Percentiles rank a stretch among this genome's conserved stretches.
phyloP scores from a whole-genome alignment of 495 filamentous ascomycete genomes.

The Podospora pseudoanserina region DNA sequence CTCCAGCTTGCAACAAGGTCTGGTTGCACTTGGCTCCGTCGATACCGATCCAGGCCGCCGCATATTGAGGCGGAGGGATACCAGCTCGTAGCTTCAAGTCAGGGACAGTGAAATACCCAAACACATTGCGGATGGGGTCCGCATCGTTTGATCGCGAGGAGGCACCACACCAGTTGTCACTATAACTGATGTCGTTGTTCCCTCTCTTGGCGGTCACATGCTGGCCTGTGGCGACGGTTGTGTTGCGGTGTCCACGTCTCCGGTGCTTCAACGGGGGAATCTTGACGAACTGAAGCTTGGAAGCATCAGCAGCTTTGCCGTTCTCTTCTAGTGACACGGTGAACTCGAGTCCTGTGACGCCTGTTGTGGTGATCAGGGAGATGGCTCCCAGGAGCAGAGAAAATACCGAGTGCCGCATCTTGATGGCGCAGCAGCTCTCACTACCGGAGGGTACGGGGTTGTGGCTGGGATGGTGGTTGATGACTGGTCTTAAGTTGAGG shows the following conservation, averaged over 20 bases:
- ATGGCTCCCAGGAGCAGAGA: constrained; percentile 9
- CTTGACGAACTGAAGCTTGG: constrained; percentile 17
- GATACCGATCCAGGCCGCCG: constrained; percentile 31
- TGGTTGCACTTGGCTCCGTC: constrained; percentile 31
- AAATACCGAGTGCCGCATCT: constrained; percentile 22
- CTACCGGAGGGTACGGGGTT: not conserved
- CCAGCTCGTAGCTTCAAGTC: constrained; percentile 24
- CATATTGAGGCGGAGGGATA: constrained; percentile 26
- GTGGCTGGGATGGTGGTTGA: not conserved
- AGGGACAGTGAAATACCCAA: constrained; percentile 27
- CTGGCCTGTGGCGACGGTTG: not conserved
- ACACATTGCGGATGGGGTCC: constrained; percentile 24
- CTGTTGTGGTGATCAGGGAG: constrained; percentile 16
- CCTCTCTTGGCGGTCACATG: not conserved
- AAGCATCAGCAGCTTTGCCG: constrained; percentile 15
- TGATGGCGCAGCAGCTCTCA: not conserved
- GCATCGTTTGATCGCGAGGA: constrained; percentile 20
- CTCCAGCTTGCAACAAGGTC: constrained; percentile 29
- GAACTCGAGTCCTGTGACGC: constrained; percentile 23
- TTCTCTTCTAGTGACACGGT: constrained; percentile 20
- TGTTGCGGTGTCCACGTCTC: constrained; percentile 9
- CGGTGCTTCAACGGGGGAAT: constrained; percentile 22
- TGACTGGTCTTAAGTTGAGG: not conserved
- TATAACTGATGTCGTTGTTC: constrained; percentile 26
- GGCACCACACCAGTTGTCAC: constrained; percentile 35